Percentiles rank a stretch among this genome's conserved stretches.
These are phyloP conservation scores for Beauveria brongniartii DNA, from an alignment of 2,329 filamentous ascomycete species.

Conservation along the genomic window DNA sequence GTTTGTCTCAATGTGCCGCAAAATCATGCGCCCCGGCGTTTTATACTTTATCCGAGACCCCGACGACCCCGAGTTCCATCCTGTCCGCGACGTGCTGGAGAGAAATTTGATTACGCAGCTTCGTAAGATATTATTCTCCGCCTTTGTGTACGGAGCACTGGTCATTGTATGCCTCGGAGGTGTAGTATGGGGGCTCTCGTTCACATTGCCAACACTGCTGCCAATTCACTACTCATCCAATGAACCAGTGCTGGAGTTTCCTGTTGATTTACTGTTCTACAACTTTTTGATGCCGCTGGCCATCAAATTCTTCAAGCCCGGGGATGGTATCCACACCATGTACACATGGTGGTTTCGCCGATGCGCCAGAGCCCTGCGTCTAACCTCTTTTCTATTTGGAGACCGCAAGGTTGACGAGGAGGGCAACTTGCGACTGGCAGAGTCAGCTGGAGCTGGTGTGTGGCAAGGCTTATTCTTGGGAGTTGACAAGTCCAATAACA, in stretches of 20 bases:
- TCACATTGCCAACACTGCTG: slow-evolving; percentile 60
- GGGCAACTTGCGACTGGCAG: slow-evolving; percentile 48
- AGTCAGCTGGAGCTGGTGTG: slow-evolving; percentile 25
- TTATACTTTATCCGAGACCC: slow-evolving; percentile 97
- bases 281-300: slow-evolving; percentile 91
- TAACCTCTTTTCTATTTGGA: slow-evolving; percentile 91
- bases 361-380: slow-evolving; percentile 69
- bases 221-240: slow-evolving; percentile 92
- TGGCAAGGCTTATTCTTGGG: slow-evolving; percentile 40
- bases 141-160: slow-evolving; percentile 86
- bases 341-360: slow-evolving; percentile 95
- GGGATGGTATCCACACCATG: slow-evolving; percentile 72
- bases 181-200: slow-evolving; percentile 84
- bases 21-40: slow-evolving; percentile 91
- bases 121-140: slow-evolving; percentile 92
- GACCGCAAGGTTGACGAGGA: slow-evolving; percentile 77
- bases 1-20: slow-evolving; percentile 97
- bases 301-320: slow-evolving; percentile 76
- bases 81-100: slow-evolving; percentile 91
- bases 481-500: slow-evolving; percentile 31
- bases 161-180: slow-evolving; percentile 91
- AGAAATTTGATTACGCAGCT: slow-evolving; percentile 87
- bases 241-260: slow-evolving; percentile 88
- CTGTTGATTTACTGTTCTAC: slow-evolving; percentile 89
- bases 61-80: slow-evolving; percentile 96